Percentiles rank a stretch among this genome's conserved stretches.
Evolutionary conservation across 108 stramenopile genomes (phyloP).

Genomic region (Fragilariopsis cylindrus): DNA sequence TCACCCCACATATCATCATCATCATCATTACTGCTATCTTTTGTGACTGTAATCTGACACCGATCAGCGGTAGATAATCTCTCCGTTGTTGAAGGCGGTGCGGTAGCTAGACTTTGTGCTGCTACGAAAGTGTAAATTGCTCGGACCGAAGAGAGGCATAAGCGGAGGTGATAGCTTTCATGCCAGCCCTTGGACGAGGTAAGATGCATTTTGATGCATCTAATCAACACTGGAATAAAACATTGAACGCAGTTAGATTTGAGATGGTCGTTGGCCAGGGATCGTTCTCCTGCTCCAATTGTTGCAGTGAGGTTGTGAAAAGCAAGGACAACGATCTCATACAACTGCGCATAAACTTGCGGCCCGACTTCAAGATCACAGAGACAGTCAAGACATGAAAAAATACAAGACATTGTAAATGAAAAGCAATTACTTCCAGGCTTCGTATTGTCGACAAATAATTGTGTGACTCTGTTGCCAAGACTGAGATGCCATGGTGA

Average conservation of each 20-base stretch:
- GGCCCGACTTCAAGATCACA: conserved; percentile 7
- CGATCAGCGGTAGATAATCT: background rate
- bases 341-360: conserved; percentile 13
- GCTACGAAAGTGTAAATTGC: conserved; percentile 4
- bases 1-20: conserved; percentile 16
- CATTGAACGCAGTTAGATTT: background rate
- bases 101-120: background rate
- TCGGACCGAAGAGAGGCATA: conserved; percentile 16
- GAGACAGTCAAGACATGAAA: conserved; percentile 33
- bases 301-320: conserved; percentile 18
- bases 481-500: conserved; percentile 23
- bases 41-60: background rate
- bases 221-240: conserved; percentile 16
- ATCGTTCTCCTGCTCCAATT: background rate
- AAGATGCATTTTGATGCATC: conserved; percentile 19
- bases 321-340: conserved; percentile 19
- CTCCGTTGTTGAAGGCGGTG: background rate
- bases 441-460: background rate
- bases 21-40: background rate
- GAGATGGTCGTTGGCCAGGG: conserved; percentile 12
- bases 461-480: conserved; percentile 4
- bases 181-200: background rate
- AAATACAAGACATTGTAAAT: conserved; percentile 23
- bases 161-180: conserved; percentile 2
- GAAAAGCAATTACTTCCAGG: background rate